phyloP scores from a whole-genome alignment of 306 rosid species.

The Vigna unguiculata region DNA sequence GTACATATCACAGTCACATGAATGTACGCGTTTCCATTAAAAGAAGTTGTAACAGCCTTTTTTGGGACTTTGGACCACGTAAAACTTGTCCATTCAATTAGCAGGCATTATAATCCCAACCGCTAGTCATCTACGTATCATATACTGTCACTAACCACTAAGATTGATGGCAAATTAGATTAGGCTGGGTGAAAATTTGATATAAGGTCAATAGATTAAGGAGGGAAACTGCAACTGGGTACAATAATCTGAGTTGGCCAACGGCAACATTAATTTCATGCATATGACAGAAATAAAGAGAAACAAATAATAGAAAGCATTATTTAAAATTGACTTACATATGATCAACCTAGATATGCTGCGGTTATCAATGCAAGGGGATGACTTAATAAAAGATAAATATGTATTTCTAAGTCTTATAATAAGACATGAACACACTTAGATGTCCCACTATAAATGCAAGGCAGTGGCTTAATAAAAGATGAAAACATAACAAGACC shows the following conservation, averaged over 20 bases:
- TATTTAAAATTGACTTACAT: constrained; percentile 21
- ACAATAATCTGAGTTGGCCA: not conserved
- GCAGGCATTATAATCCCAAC: not conserved
- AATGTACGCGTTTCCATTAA: not conserved
- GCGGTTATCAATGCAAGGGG: not conserved
- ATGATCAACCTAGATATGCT: constrained; percentile 6
- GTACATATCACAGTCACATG: not conserved
- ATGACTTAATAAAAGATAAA: constrained; percentile 10
- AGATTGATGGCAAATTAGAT: constrained; percentile 12
- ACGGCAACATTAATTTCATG: not conserved
- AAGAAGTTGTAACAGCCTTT: constrained; percentile 8
- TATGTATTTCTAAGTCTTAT: constrained; percentile 1
- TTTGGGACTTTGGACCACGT: not conserved
- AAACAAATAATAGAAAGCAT: not conserved
- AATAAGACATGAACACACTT: not conserved
- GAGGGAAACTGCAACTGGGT: not conserved
- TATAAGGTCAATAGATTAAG: not conserved
- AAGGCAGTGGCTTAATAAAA: too few relatives aligned
- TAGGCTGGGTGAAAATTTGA: not conserved
- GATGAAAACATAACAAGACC: constrained; percentile 11
- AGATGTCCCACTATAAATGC: too few relatives aligned
- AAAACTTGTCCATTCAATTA: not conserved
- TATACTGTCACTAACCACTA: not conserved
- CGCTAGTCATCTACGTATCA: constrained; percentile 13
- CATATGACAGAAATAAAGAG: constrained; percentile 7